Base-by-base conservation (phyloP, 768 basidiomycete genomes). In the Leccinum obscurum region DNA sequence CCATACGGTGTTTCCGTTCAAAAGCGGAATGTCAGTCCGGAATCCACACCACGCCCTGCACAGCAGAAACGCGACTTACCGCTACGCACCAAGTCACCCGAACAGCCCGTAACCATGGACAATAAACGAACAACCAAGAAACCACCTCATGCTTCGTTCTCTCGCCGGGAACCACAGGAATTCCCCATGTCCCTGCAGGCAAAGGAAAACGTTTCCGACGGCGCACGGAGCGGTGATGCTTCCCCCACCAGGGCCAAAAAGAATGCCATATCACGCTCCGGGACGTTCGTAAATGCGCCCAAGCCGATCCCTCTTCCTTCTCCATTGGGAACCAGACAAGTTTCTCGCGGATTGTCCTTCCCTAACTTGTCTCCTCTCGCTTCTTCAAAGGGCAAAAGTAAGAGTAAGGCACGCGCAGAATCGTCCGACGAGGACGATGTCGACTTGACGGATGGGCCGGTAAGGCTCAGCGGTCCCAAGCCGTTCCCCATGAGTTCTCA, bases 401-500 rank as follows among this genome's bases (percentile, higher is more conserved):
- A 72, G 54, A 46, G 64, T n/a, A 71, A 68, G 54, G 46, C 49
- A 14, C 58, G 58, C 28, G 62, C 60, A 30, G 26, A 53, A 22
- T 20, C 41, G 10, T 44, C 57, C 2, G 55, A 62, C 8, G 59
- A 55, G 50, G 57, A 55, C 24, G 52, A 54, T n/a, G 22, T 41
- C 17, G 22, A 41, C 26, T 49, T 50, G 52, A 55, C 44, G 32
- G 39, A 52, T 4, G n/a, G 22, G 4, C 22, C 3, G n/a, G 46
- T 13, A 34, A 64, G 55, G 17, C 56, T 41, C 17, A 6, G 20
- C 13, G 55, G 52, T 50, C 56, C 60, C 7, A 66, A 66, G 57
- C 80, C 81, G 1, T 83, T 83, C 54, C 81, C 82, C 6, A 80
- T 87, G 83, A 78, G 72, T 54, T 76, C 78, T 2, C 77, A 81